phyloP scores from a whole-genome alignment of 2,329 filamentous ascomycete species.

The Neopestalotiopsis rosae region DNA sequence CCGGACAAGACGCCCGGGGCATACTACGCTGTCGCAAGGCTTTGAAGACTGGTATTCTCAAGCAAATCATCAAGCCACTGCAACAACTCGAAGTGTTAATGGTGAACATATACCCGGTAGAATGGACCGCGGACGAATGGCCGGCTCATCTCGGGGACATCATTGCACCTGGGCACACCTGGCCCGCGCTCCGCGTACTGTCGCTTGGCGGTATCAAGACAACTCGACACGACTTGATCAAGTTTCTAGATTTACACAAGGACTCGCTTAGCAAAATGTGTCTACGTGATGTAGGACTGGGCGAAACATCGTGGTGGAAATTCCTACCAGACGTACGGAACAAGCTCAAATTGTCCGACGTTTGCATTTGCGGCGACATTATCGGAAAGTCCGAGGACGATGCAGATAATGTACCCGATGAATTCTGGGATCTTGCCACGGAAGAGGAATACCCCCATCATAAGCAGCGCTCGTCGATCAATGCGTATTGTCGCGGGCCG shows the following conservation, averaged over 20 bases:
- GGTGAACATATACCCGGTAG: conserved; percentile 23
- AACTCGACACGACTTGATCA: conserved; percentile 29
- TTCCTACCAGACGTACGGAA: conserved; percentile 31
- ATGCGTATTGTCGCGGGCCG: conserved; percentile 5
- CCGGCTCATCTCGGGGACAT: conserved; percentile 26
- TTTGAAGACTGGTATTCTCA: conserved; percentile 28
- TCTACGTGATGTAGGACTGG: conserved; percentile 27
- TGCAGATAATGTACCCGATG: conserved; percentile 10
- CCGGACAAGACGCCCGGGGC: conserved; percentile 14
- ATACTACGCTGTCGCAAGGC: conserved; percentile 25
- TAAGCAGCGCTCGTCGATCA: conserved; percentile 6
- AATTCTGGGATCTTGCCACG: conserved; percentile 5
- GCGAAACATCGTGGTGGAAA: conserved; percentile 29
- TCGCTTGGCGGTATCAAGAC: conserved; percentile 27
- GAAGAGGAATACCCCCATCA: not conserved
- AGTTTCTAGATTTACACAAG: conserved; percentile 29
- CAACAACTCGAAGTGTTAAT: conserved; percentile 26
- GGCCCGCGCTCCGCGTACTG: conserved; percentile 28
- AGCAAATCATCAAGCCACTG: conserved; percentile 29
- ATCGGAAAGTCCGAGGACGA: conserved; percentile 20
- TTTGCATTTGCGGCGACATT: conserved; percentile 31
- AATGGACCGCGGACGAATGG: conserved; percentile 19
- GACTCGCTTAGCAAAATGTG: conserved; percentile 28
- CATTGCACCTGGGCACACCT: conserved; percentile 30
- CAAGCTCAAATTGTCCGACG: conserved; percentile 26